These are phyloP conservation scores for Sergeia podlipaevii DNA, from an alignment of 208 protist genomes.

Conservation along the genomic window DNA sequence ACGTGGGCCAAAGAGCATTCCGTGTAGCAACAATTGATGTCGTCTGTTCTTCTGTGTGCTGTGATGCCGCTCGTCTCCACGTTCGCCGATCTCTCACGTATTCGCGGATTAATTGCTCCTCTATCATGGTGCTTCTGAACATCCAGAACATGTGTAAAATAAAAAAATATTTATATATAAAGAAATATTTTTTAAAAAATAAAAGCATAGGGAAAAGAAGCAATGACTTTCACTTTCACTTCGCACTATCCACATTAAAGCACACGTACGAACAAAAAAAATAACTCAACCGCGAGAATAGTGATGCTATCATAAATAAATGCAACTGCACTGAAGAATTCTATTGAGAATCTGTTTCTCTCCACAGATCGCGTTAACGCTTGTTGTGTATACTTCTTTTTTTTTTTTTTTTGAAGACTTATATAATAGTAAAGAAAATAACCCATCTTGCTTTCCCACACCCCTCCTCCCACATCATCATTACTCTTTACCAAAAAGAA, in stretches of 20 bases:
- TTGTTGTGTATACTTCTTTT: conserved; percentile 5
- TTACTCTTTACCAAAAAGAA: too few species aligned
- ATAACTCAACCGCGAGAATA: too few species aligned
- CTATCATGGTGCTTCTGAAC: conserved; percentile 2
- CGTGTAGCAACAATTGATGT: neutral
- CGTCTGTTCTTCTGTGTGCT: neutral
- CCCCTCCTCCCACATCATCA: too few species aligned
- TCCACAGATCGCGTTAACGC: too few species aligned
- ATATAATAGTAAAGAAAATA: too few species aligned
- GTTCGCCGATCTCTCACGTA: conserved; percentile 43
- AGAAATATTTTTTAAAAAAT: conserved; percentile 6
- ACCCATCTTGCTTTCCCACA: too few species aligned
- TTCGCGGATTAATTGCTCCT: conserved; percentile 18
- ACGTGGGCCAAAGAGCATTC: conserved; percentile 31
- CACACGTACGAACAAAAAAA: too few species aligned
- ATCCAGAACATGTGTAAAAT: conserved; percentile 10
- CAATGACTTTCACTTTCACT: too few species aligned
- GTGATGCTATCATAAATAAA: too few species aligned
- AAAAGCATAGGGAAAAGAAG: conserved; percentile 1
- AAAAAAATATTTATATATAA: conserved; percentile 13
- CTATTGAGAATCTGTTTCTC: too few species aligned
- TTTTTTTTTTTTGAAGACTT: conserved; percentile 15
- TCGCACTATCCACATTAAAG: too few species aligned
- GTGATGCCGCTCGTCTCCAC: conserved; percentile 40
- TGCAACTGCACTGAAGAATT: too few species aligned